phyloP scores from a whole-genome alignment of 1,284 basidiomycete genomes.

The Pholiota adiposa region DNA sequence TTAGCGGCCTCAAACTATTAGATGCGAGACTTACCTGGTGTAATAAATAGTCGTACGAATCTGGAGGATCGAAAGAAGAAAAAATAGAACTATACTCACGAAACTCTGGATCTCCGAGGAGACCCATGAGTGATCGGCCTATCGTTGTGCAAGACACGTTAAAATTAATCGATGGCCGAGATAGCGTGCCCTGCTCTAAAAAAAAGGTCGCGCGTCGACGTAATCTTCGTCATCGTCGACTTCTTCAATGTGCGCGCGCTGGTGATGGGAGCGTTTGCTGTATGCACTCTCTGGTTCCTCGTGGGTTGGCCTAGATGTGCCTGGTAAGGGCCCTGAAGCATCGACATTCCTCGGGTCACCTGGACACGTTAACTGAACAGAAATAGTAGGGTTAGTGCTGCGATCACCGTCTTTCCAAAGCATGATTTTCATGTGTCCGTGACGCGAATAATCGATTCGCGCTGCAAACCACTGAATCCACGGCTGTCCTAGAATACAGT shows the following conservation, averaged over 20 bases:
- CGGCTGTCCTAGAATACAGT: no score
- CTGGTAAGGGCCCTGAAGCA: no score
- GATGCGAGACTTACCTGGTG: slow-evolving; percentile 8
- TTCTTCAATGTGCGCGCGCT: no score
- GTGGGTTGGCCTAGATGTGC: no score
- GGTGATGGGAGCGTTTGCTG: no score
- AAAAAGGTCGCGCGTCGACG: no score
- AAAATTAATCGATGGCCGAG: slow-evolving; percentile 9
- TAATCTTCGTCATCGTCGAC: no score
- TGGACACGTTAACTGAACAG: neutral
- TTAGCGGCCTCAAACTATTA: neutral
- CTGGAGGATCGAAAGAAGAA: slow-evolving; percentile 17
- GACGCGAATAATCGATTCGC: slow-evolving; percentile 25
- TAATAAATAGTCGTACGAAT: slow-evolving; percentile 20
- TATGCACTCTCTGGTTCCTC: no score
- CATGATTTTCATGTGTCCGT: slow-evolving; percentile 15
- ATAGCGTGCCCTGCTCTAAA: slow-evolving; percentile 21
- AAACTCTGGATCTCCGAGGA: slow-evolving; percentile 17
- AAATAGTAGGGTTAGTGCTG: neutral
- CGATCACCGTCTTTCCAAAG: slow-evolving; percentile 27
- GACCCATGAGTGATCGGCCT: slow-evolving; percentile 14
- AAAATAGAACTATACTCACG: slow-evolving; percentile 9
- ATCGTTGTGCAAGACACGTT: slow-evolving; percentile 15
- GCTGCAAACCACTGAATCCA: no score
- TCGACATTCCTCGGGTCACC: slow-evolving; percentile 7